Evolutionary conservation across 768 basidiomycete genomes (phyloP).

Genomic region (Rossbeevera mucosa): DNA sequence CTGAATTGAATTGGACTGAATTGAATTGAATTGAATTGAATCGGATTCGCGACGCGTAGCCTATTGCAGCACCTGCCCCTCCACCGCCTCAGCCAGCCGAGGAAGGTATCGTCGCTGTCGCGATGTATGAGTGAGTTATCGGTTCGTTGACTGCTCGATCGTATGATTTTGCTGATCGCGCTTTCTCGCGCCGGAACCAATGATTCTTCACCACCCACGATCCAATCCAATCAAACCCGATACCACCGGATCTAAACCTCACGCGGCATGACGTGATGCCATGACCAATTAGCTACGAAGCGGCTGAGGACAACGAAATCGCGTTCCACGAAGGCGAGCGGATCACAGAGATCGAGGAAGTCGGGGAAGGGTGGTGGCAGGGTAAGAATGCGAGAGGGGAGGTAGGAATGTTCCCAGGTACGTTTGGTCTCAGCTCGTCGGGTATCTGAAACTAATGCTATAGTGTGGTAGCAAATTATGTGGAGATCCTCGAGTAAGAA

Average conservation of each 20-base stretch:
- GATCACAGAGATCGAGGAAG: slow-evolving; percentile 74
- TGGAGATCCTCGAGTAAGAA: slow-evolving; percentile 11
- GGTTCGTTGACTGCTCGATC: not conserved
- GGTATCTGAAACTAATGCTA: not conserved
- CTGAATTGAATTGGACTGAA: no score
- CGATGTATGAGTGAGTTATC: slow-evolving; percentile 61
- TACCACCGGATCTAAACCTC: not conserved
- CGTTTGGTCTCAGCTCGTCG: slow-evolving; percentile 17
- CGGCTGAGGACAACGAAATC: slow-evolving; percentile 88
- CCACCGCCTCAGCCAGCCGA: slow-evolving; percentile 48
- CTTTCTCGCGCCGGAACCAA: not conserved
- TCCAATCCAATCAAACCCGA: not conserved
- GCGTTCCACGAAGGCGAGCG: slow-evolving; percentile 79
- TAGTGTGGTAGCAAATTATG: slow-evolving; percentile 18
- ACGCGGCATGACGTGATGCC: no score
- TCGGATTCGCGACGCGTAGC: slow-evolving; percentile 14
- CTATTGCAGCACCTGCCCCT: slow-evolving; percentile 36
- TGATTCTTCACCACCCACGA: not conserved
- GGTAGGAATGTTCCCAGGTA: slow-evolving; percentile 74
- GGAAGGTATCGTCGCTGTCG: slow-evolving; percentile 58
- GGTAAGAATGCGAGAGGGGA: slow-evolving; percentile 55
- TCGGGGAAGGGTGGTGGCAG: slow-evolving; percentile 88
- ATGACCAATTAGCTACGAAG: slow-evolving; percentile 74
- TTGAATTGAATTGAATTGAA: not conserved
- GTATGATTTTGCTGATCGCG: not conserved